Evolutionary conservation across 768 basidiomycete species (phyloP).

Genomic region (Suillus variegatus): DNA sequence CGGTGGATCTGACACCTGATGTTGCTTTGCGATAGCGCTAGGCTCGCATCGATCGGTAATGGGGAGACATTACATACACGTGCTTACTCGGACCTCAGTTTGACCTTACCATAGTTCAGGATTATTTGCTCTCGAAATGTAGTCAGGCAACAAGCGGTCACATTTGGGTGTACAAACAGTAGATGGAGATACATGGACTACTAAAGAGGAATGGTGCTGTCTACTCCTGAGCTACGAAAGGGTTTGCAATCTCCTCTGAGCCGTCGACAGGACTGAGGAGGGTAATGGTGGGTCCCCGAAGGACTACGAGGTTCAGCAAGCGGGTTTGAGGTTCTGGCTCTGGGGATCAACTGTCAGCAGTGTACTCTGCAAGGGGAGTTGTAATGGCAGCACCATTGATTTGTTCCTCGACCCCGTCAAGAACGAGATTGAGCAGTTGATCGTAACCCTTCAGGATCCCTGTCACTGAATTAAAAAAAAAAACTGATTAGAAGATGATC

Average conservation of each 20-base stretch:
- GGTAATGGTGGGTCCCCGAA: conserved; percentile 93
- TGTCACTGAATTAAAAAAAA: conserved; percentile 54
- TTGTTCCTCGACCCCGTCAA: conserved; percentile 93
- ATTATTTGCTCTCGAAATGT: conserved; percentile 15
- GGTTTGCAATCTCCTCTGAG: conserved; percentile 91
- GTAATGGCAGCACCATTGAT: conserved; percentile 52
- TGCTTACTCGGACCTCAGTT: conserved; percentile 3
- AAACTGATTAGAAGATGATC: conserved; percentile 3
- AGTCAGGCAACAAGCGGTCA: conserved; percentile 16
- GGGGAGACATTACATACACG: not conserved
- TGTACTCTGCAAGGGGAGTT: not conserved
- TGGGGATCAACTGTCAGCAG: conserved; percentile 24
- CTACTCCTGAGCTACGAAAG: conserved; percentile 74
- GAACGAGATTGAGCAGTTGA: conserved; percentile 93
- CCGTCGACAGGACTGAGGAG: conserved; percentile 94
- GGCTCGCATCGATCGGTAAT: not conserved
- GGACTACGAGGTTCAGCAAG: conserved; percentile 80
- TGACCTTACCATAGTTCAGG: conserved; percentile 10
- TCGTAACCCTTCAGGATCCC: conserved; percentile 96
- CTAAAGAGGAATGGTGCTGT: conserved; percentile 5
- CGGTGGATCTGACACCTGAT: conserved; percentile 19
- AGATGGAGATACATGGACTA: conserved; percentile 1
- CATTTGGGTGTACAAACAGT: conserved; percentile 3
- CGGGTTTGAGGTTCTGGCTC: conserved; percentile 68
- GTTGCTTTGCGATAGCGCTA: conserved; percentile 4